phyloP scores from a whole-genome alignment of 2,329 filamentous ascomycete genomes.

The Cytospora mali region DNA sequence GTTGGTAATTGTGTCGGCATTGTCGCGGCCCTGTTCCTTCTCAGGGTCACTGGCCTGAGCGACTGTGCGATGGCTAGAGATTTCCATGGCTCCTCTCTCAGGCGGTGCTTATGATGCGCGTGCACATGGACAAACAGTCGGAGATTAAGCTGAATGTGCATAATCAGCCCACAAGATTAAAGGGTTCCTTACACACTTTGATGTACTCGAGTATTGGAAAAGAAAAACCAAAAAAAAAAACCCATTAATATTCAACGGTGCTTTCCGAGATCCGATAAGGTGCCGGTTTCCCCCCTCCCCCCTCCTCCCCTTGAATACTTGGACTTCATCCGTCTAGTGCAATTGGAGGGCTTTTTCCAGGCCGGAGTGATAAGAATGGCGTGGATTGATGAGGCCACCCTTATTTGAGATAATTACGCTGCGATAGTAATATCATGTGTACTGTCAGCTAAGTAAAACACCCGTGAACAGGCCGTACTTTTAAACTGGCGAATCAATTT shows the following conservation, averaged over 20 bases:
- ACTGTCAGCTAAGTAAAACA: neutral
- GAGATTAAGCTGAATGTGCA: neutral
- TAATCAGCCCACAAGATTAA: neutral
- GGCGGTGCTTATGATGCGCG: neutral
- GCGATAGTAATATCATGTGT: neutral
- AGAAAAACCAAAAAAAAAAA: too few relatives aligned
- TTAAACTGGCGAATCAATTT: neutral
- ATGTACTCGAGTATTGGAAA: neutral
- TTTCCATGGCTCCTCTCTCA: constrained; percentile 2
- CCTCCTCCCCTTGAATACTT: neutral
- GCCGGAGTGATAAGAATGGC: neutral
- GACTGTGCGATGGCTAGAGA: neutral
- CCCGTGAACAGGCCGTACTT: neutral
- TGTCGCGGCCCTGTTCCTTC: neutral
- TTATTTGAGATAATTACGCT: neutral
- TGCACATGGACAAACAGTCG: neutral
- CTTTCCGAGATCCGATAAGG: neutral
- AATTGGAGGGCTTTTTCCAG: neutral
- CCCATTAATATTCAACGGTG: neutral
- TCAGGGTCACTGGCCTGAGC: neutral
- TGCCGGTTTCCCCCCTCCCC: neutral
- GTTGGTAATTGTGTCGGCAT: neutral
- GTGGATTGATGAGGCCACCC: neutral
- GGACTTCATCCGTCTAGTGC: neutral
- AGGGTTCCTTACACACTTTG: neutral